Base-by-base conservation (phyloP, 1,284 basidiomycete species). In the Apiotrichum veenhuisii region DNA sequence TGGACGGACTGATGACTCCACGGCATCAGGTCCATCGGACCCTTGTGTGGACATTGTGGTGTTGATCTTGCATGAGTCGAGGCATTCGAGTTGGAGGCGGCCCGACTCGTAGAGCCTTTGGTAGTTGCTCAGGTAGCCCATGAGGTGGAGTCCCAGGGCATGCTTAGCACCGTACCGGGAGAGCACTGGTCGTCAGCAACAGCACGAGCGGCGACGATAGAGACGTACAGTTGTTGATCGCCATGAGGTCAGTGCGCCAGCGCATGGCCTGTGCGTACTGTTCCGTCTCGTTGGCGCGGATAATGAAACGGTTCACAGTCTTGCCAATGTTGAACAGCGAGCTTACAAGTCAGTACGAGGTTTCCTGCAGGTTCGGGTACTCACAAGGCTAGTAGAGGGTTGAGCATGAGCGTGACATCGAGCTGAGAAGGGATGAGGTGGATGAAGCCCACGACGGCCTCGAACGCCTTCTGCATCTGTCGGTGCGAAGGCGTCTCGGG, bases 371-470 rank as follows among this genome's bases (percentile, higher is more conserved):
- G 34, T 22, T 12, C 20, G 5, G 10, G 7, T 9, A 65, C 68
- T 65, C 58, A 73, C 70, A 73, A 68, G 22, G 59, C 55, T n/a
- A 70, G 56, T 0, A 70, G 26, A 2, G 70, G 59, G 7, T 68
- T 71, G 23, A 71, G 47, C 37, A 73, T 40, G 20, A 66, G 44
- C 8, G 66, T 55, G n/a, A 74, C 49, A 46, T 75, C 72, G 23
- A 73, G 55, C 54, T 72, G 72, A 20, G 66, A 67, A 1, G 73
- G 73, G 23, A 75, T 65, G 17, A 72, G 58, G 49, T 75, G 69
- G 12, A 74, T 52, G n/a, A 71, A 44, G 5, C 65, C 64, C 12
- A 72, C 56, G 20, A 69, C 62, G 3, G 59, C 64, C 47, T 73
- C 68, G 47, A 66, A 71, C 0, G 64, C 61, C 43, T 64, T 62